Evolutionary conservation across 352 stramenopile genomes (phyloP).

Genomic region (Phytophthora crassamura): DNA sequence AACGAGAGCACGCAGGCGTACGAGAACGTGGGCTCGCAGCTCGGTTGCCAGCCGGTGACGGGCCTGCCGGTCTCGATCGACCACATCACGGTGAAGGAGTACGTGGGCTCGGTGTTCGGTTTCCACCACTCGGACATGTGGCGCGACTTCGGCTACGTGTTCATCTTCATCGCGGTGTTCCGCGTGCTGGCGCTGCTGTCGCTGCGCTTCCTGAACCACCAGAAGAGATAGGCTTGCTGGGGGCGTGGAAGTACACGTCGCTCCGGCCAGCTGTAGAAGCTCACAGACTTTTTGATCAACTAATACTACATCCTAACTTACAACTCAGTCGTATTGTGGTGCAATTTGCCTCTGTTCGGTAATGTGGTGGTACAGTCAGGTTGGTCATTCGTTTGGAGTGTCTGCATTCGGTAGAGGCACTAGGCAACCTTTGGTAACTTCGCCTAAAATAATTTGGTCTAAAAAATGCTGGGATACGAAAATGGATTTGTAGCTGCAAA

Average conservation of each 20-base stretch:
- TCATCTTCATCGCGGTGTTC: slow-evolving; percentile 40
- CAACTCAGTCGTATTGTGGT: background rate
- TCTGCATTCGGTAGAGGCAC: too few relatives aligned
- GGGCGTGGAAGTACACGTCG: background rate
- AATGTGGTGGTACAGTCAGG: too few relatives aligned
- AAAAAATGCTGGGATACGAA: too few relatives aligned
- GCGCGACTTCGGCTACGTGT: slow-evolving; percentile 38
- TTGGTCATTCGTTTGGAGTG: too few relatives aligned
- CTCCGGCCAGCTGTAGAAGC: background rate
- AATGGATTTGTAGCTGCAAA: too few relatives aligned
- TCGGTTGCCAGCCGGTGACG: slow-evolving; percentile 27
- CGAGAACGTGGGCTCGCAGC: slow-evolving; percentile 28
- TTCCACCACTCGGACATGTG: slow-evolving; percentile 41
- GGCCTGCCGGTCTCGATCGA: slow-evolving; percentile 21
- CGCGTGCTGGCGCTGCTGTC: slow-evolving; percentile 40
- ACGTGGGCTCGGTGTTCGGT: slow-evolving; percentile 32
- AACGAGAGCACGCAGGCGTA: slow-evolving; percentile 22
- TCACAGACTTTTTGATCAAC: slow-evolving; percentile 13
- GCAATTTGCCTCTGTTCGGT: too few relatives aligned
- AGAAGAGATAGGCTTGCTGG: slow-evolving; percentile 37
- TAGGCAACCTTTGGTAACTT: too few relatives aligned
- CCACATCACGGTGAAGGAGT: slow-evolving; percentile 26
- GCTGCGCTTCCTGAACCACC: slow-evolving; percentile 47
- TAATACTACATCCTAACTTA: slow-evolving; percentile 18
- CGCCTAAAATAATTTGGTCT: too few relatives aligned